phyloP scores from a whole-genome alignment of 2,329 filamentous ascomycete genomes.

The Immersiporthe knoxdaviesiana region DNA sequence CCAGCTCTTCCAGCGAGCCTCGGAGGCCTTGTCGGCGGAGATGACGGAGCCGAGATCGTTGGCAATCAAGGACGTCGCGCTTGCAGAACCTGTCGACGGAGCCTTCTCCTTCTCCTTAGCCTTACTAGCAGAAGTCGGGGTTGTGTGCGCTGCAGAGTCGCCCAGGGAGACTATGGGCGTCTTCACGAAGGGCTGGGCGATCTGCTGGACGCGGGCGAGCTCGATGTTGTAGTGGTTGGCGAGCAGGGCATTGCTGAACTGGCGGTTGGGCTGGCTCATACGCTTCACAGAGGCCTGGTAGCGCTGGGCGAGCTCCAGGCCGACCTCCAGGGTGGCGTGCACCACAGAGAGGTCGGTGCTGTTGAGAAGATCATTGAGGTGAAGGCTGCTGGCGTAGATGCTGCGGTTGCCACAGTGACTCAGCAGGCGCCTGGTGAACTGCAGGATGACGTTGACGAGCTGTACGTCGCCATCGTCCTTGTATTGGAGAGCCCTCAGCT shows the following conservation, averaged over 20 bases:
- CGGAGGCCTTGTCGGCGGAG: conserved; percentile 54
- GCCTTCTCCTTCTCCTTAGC: conserved; percentile 83
- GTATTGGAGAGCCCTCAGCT: conserved; percentile 65
- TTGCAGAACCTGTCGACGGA: conserved; percentile 42
- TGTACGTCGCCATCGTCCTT: conserved; percentile 76
- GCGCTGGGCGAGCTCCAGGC: conserved; percentile 84
- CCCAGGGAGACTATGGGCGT: conserved; percentile 59
- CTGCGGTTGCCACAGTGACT: conserved; percentile 97
- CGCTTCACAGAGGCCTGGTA: conserved; percentile 90
- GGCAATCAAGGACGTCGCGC: conserved; percentile 68
- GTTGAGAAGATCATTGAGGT: conserved; percentile 86
- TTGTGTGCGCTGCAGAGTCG: conserved; percentile 54
- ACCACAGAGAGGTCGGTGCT: conserved; percentile 82
- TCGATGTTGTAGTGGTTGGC: conserved; percentile 83
- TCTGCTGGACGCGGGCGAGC: conserved; percentile 79
- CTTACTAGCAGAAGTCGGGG: conserved; percentile 65
- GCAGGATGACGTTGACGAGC: conserved; percentile 77
- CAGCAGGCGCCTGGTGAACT: conserved; percentile 84
- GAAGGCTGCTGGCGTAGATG: conserved; percentile 90
- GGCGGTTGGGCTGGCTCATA: conserved; percentile 63
- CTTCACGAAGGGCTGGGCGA: conserved; percentile 82
- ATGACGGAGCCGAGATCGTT: conserved; percentile 81
- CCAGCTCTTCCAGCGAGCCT: conserved; percentile 73
- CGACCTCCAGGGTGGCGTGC: conserved; percentile 76
- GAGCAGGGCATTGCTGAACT: conserved; percentile 73